Conservation (phyloP, 202 grass and related monocot species). For the Carex arenaria region DNA sequence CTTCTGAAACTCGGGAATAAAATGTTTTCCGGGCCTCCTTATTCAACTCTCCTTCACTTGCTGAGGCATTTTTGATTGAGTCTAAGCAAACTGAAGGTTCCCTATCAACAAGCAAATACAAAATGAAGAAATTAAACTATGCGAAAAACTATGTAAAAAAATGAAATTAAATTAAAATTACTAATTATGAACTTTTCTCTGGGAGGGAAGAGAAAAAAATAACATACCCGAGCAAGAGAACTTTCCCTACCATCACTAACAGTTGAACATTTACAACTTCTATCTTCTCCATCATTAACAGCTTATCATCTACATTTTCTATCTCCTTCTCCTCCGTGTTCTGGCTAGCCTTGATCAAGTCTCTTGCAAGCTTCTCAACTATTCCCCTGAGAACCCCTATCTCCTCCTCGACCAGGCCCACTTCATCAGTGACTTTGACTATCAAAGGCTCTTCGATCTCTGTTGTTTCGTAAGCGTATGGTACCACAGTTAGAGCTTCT, state of each 20-base stretch:
- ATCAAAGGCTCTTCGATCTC: conserved; percentile 58
- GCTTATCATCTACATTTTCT: not conserved
- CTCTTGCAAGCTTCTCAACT: conserved; percentile 31
- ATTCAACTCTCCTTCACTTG: conserved; percentile 35
- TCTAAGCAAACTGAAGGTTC: conserved; percentile 32
- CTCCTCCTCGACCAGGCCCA: not conserved
- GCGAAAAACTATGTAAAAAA: too few species aligned
- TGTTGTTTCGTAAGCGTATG: conserved; percentile 32
- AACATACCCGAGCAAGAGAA: too few species aligned
- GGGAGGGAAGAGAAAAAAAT: too few species aligned
- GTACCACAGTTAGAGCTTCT: conserved; percentile 26
- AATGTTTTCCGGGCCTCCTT: conserved; percentile 43
- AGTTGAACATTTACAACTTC: not conserved
- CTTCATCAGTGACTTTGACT: conserved; percentile 9
- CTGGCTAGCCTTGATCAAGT: conserved; percentile 36
- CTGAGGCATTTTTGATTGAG: conserved; percentile 29
- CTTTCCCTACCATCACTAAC: too few species aligned
- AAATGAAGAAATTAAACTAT: too few species aligned
- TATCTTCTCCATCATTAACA: too few species aligned
- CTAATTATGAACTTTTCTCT: too few species aligned
- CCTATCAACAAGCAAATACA: too few species aligned
- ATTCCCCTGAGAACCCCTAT: conserved; percentile 26
- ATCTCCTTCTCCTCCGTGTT: conserved; percentile 5
- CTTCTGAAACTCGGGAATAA: conserved; percentile 42
- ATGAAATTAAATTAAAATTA: too few species aligned